phyloP scores from a whole-genome alignment of 2,329 filamentous ascomycete species.

The Microdochium nivale region DNA sequence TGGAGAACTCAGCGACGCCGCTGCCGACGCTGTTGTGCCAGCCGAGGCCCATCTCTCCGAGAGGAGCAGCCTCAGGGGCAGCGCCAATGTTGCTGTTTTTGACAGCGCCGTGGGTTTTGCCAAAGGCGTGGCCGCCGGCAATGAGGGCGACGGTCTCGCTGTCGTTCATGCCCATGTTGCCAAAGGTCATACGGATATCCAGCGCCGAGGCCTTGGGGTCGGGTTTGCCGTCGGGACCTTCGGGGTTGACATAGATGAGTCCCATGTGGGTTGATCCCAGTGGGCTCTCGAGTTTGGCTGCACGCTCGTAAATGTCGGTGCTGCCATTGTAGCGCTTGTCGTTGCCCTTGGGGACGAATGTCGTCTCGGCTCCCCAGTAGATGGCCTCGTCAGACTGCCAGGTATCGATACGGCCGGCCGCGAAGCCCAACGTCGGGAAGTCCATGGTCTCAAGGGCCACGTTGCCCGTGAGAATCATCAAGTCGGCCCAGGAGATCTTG shows the following conservation, averaged over 20 bases:
- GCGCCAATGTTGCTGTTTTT: constrained; percentile 53
- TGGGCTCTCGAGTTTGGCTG: constrained; percentile 56
- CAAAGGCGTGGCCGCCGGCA: constrained; percentile 69
- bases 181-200: constrained; percentile 68
- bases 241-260: constrained; percentile 75
- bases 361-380: constrained; percentile 70
- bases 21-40: constrained; percentile 58
- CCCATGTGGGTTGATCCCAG: constrained; percentile 65
- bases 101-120: constrained; percentile 72
- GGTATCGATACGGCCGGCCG: constrained; percentile 61
- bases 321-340: constrained; percentile 58
- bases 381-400: constrained; percentile 69
- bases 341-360: constrained; percentile 58
- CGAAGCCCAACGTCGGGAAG: constrained; percentile 65
- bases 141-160: constrained; percentile 76
- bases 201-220: constrained; percentile 60
- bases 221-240: constrained; percentile 64
- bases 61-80: constrained; percentile 56
- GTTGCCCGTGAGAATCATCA: constrained; percentile 64
- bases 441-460: constrained; percentile 72
- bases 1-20: constrained; percentile 64
- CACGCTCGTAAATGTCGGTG: constrained; percentile 28
- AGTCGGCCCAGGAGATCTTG: constrained; percentile 75
- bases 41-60: constrained; percentile 63
- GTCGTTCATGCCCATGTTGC: constrained; percentile 77